Evolutionary conservation across 2,329 filamentous ascomycete genomes (phyloP), one percentile per base, ranked within the genome.

Genomic region (Botrytis hyacinthi): DNA sequence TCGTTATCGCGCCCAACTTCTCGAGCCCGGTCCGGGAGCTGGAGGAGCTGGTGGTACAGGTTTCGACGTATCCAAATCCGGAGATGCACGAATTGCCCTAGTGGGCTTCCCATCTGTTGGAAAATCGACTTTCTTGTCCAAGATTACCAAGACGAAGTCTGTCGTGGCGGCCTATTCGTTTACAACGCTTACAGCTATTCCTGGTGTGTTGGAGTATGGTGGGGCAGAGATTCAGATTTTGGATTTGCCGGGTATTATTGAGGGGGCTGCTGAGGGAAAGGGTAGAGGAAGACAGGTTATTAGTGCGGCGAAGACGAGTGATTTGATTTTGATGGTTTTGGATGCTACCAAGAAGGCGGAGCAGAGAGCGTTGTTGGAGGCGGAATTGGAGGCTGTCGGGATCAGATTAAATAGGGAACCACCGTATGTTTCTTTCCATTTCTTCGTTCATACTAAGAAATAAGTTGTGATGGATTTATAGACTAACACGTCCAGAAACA

Each of bases 61-160:
- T 16, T 99, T 97, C 82, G 93, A 95, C 81, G 96, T 99, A 60
- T 96, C 92, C 82, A 99, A 99, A 84, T 95, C 92, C 77, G 96
- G 96, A 76, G 96, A 99, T 86, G 96, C 96, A 22, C 91, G 96
- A 80, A 98, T 99, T 84, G 94, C 97, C 2, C 89, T 99, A 3
- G 97, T 99, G 71, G 96, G 96, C n/a, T 99, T 99, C 79, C 96
- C 97, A 0, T 99, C 97, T 0, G 96, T 99, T 70, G 96, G 96
- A 82, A 99, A 99, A 85, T 99, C 96, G 3, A 99, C 96, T 0
- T 98, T 99, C 81, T 83, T 99, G n/a, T 98, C 95, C 67, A 98
- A 98, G 81, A 97, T 99, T 82, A 99, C 96, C 68, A 98, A 97
- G 85, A 99, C 97, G 57, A 94, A 94, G 81, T 97, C 94, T 69